Evolutionary conservation across 176 grass and related monocot species (phyloP).

Genomic region (Elymus sibiricus): DNA sequence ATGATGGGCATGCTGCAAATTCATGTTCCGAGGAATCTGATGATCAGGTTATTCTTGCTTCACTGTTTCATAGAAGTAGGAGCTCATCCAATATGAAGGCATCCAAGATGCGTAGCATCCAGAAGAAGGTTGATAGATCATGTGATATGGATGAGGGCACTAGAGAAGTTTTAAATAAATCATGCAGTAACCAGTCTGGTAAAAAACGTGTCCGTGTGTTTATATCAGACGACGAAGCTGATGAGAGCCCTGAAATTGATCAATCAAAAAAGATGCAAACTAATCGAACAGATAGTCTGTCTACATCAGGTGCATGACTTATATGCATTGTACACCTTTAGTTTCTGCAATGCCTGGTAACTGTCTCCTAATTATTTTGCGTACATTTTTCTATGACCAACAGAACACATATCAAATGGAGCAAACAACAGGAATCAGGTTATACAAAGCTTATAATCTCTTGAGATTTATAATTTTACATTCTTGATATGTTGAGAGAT

Average conservation of each 20-base stretch:
- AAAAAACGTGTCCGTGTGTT: conserved; percentile 77
- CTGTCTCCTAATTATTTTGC: conserved; percentile 23
- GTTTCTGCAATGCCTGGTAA: conserved; percentile 9
- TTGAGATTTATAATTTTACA: conserved; percentile 23
- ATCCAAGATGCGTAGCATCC: conserved; percentile 30
- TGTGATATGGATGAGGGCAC: conserved; percentile 31
- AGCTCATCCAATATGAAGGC: conserved; percentile 44
- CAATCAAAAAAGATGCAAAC: conserved; percentile 37
- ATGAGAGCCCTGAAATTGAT: conserved; percentile 45
- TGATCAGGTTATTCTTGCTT: conserved; percentile 58
- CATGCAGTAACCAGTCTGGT: conserved; percentile 39
- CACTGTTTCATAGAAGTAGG: conserved; percentile 52
- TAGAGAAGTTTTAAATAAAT: conserved; percentile 38
- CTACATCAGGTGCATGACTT: conserved; percentile 43
- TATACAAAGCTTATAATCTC: conserved; percentile 8
- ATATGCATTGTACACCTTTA: conserved; percentile 15
- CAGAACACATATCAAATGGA: conserved; percentile 41
- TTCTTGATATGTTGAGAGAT: conserved; percentile 6
- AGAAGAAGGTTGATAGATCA: conserved; percentile 26
- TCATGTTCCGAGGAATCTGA: conserved; percentile 41
- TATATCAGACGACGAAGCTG: conserved; percentile 90
- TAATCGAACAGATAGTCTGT: conserved; percentile 32
- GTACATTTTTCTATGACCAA: conserved; percentile 17
- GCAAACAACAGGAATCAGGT: conserved; percentile 50
- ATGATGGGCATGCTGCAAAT: conserved; percentile 25